Conservation (phyloP, 805 yeast genomes). For the Yarrowia keelungensis region DNA sequence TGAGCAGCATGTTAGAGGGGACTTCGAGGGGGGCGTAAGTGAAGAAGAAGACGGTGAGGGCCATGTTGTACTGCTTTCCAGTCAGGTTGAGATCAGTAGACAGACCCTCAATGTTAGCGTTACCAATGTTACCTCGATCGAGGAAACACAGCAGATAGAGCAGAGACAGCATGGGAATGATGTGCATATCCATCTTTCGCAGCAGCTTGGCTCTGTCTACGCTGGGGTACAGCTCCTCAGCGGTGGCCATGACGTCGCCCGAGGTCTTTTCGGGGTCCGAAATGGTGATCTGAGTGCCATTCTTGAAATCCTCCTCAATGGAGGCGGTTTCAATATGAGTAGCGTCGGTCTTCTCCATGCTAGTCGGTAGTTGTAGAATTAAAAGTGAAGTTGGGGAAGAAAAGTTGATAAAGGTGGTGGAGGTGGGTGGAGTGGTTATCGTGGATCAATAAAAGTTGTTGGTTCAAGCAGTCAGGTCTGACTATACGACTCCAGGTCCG, state of each 20-base stretch:
- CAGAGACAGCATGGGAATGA: constrained; percentile 57
- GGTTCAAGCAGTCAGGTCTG: background rate
- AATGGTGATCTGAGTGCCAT: constrained; percentile 21
- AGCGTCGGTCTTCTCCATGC: constrained; percentile 24
- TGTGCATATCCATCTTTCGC: constrained; percentile 54
- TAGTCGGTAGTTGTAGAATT: constrained; percentile 2
- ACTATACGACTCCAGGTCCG: constrained; percentile 1
- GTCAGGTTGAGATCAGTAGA: constrained; percentile 52
- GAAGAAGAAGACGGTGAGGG: constrained; percentile 54
- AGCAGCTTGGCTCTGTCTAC: constrained; percentile 41
- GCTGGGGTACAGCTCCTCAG: constrained; percentile 41
- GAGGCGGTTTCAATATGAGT: constrained; percentile 34
- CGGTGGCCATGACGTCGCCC: constrained; percentile 15
- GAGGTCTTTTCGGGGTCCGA: constrained; percentile 33
- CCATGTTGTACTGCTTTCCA: constrained; percentile 49
- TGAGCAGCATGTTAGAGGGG: constrained; percentile 44
- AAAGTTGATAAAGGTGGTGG: too few species aligned
- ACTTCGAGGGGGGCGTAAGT: constrained; percentile 45
- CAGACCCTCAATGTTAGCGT: constrained; percentile 61
- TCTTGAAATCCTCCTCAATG: constrained; percentile 26
- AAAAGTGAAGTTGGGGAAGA: background rate
- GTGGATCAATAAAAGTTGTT: background rate
- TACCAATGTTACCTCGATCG: constrained; percentile 62
- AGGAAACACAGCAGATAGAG: constrained; percentile 59
- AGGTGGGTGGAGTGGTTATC: background rate